Base-by-base conservation (phyloP, 345 rosid genomes). In the Bruguiera parviflora region DNA sequence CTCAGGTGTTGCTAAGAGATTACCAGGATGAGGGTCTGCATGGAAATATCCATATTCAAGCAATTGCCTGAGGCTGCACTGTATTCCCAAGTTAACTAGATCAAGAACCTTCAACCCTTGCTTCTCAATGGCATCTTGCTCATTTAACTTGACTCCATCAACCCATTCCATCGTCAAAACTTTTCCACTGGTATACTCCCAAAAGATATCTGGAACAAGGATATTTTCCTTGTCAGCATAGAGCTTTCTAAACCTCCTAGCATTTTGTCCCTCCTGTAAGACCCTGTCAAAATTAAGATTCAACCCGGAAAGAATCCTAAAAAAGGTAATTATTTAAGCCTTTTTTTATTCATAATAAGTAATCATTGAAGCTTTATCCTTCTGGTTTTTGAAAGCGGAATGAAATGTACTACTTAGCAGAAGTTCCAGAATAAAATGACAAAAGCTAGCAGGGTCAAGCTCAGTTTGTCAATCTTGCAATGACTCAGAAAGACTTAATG, bases 11-110 rank as follows among this genome's bases (percentile, higher is more conserved):
- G 96, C 99, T 84, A 95, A 78, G 64, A 95, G 96, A 71, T 95
- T 95, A 47, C 99, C 99, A 53, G 99, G 99, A 83, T 95, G 99
- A 81, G 99, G 99, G 59, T 92, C 99, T 16, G 97, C 99, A 66
- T 95, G 99, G 75, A 95, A 95, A 67, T 87, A 95, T 0, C 99
- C 99, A 63, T 95, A 90, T 78, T 95, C 99, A 8, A 95, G 91
- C 52, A 95, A 89, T 71, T 95, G 99, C 70, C 99, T 82, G 61
- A 95, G 84, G 74, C 99, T 91, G 79, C 99, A 95, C 60, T 95
- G 97, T 63, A 95, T 95, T 61, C 99, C 99, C 0, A 96, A 84
- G 67, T 86, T 95, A 43, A 95, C 99, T 53, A 95, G 86, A 85
- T 95, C 99, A 49, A 95, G 75, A 82, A 95, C 99, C 81, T 95